A percentile compares a stretch with the other conserved stretches of the same genome.
Conservation (phyloP, 768 basidiomycete species). For the Boletales sp. region DNA sequence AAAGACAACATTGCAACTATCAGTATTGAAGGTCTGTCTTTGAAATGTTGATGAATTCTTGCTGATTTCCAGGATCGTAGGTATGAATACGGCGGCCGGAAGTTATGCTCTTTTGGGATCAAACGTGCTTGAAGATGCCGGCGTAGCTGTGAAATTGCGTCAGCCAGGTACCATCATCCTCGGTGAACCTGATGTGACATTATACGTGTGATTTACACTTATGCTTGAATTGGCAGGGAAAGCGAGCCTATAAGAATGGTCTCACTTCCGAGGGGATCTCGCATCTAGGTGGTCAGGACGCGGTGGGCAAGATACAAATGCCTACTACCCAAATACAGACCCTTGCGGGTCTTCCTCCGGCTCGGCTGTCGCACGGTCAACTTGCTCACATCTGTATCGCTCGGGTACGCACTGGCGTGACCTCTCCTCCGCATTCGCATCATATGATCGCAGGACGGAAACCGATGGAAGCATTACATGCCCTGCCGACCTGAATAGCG, state of each 20-base stretch:
- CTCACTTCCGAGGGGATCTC: slow-evolving; percentile 43
- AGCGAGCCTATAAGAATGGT: slow-evolving; percentile 53
- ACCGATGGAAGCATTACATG: slow-evolving; percentile 55
- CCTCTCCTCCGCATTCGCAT: background rate
- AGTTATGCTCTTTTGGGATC: slow-evolving; percentile 35
- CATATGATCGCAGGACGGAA: slow-evolving; percentile 31
- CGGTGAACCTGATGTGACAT: slow-evolving; percentile 10
- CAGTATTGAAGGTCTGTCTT: slow-evolving; percentile 20
- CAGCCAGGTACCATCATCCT: slow-evolving; percentile 34
- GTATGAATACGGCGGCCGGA: slow-evolving; percentile 42
- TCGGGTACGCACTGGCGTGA: slow-evolving; percentile 28
- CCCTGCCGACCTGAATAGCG: slow-evolving; percentile 49
- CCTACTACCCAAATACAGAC: slow-evolving; percentile 49
- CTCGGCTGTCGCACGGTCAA: slow-evolving; percentile 51
- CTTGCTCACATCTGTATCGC: slow-evolving; percentile 44
- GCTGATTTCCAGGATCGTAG: slow-evolving; percentile 9
- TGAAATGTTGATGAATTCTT: too few species aligned
- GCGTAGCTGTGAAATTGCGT: slow-evolving; percentile 30
- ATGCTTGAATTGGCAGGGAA: slow-evolving; percentile 36
- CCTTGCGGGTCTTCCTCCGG: slow-evolving; percentile 60
- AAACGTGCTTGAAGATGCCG: slow-evolving; percentile 33
- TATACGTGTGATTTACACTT: background rate
- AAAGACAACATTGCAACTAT: slow-evolving; percentile 35
- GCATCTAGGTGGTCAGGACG: slow-evolving; percentile 58
- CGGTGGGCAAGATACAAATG: slow-evolving; percentile 46